A percentile compares a stretch with the other conserved stretches of the same genome.
These are phyloP conservation scores for Mortierella sp. DNA, from an alignment of 371 early-diverging fungal genomes.

Conservation along the genomic window DNA sequence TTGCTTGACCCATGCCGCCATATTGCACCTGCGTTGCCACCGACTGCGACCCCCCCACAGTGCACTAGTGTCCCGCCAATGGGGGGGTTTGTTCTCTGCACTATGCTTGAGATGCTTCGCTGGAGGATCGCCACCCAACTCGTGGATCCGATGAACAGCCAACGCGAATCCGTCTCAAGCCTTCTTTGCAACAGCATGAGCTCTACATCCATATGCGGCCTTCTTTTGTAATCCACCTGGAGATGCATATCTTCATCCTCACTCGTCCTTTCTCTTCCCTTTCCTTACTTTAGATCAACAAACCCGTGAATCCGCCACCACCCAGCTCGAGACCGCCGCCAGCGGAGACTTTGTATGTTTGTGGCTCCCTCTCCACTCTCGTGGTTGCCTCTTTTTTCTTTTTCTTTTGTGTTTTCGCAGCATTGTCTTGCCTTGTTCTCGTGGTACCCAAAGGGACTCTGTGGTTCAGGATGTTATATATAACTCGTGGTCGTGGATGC, in stretches of 20 bases:
- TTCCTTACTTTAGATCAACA: constrained; percentile 54
- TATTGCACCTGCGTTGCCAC: background rate
- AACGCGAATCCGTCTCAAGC: constrained; percentile 7
- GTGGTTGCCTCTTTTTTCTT: constrained; percentile 2
- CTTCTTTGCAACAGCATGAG: constrained; percentile 1
- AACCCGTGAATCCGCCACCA: constrained; percentile 83
- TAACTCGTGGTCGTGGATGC: background rate
- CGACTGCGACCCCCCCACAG: background rate
- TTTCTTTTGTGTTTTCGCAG: background rate
- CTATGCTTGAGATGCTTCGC: background rate
- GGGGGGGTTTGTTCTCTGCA: no score
- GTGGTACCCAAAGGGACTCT: background rate
- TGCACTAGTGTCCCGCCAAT: background rate
- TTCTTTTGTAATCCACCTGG: background rate
- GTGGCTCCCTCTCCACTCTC: constrained; percentile 8
- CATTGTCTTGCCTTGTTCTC: background rate
- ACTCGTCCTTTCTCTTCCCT: background rate
- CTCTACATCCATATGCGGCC: constrained; percentile 11
- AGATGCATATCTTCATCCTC: constrained; percentile 9
- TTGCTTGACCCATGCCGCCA: background rate
- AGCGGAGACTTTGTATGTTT: constrained; percentile 80
- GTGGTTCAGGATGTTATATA: constrained; percentile 3
- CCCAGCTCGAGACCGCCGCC: constrained; percentile 77
- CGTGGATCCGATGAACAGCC: background rate
- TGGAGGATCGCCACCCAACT: background rate